phyloP scores from a whole-genome alignment of 2,329 filamentous ascomycete species.

The Truncatella angustata region DNA sequence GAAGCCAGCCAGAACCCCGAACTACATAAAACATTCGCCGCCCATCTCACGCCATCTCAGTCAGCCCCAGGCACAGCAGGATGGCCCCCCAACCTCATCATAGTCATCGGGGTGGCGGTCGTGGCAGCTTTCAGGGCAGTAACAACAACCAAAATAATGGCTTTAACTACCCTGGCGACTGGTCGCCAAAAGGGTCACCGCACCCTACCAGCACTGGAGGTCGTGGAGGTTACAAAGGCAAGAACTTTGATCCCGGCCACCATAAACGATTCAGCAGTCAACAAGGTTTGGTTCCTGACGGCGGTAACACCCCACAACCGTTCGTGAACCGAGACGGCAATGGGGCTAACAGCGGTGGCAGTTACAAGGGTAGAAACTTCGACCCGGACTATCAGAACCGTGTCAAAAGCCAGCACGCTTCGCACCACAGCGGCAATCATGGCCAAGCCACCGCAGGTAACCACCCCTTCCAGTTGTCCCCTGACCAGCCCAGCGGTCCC shows the following conservation, averaged over 20 bases:
- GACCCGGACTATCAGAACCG: background rate
- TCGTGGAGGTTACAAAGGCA: background rate
- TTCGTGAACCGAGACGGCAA: too few species aligned
- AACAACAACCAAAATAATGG: background rate
- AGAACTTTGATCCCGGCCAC: background rate
- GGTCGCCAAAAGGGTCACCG: too few species aligned
- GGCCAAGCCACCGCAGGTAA: too few species aligned
- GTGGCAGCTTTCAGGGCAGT: background rate
- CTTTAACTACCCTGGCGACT: too few species aligned
- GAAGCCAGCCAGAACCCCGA: too few species aligned
- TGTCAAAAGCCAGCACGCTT: background rate
- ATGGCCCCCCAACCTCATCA: background rate
- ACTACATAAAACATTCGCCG: too few species aligned
- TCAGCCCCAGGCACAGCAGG: background rate
- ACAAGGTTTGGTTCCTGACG: too few species aligned
- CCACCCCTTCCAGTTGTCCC: background rate
- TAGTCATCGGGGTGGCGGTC: background rate
- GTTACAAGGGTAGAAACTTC: conserved; percentile 1
- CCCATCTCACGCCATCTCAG: too few species aligned
- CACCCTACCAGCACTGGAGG: background rate
- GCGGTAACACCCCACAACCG: too few species aligned
- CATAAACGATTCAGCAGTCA: background rate
- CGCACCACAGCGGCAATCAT: too few species aligned
- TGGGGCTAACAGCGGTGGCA: background rate
- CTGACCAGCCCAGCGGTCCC: too few species aligned